Percentiles rank a stretch among this genome's conserved stretches.
Conservation (phyloP, 768 basidiomycete species). For the Fomitopsis pulvina region DNA sequence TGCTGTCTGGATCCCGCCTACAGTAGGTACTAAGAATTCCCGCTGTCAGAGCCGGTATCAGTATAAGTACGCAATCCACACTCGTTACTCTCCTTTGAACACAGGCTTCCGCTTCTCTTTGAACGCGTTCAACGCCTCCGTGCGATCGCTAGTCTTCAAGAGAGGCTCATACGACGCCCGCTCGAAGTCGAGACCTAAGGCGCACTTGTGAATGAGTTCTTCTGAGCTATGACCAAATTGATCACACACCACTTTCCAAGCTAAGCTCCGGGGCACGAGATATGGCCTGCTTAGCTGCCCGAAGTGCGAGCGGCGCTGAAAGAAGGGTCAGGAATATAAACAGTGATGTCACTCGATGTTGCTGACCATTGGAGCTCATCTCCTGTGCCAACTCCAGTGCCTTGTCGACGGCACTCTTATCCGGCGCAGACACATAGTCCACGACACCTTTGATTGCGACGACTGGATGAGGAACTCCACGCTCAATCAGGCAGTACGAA, state of each 20-base stretch:
- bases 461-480: slow-evolving; percentile 1
- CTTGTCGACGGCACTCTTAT: slow-evolving; percentile 56
- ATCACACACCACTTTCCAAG: slow-evolving; percentile 66
- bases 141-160: slow-evolving; percentile 65
- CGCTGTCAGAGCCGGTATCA: too few species aligned
- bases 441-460: slow-evolving; percentile 69
- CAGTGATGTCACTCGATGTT: neutral
- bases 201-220: too few species aligned
- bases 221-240: too few species aligned
- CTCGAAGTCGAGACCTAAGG: slow-evolving; percentile 96
- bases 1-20: too few species aligned
- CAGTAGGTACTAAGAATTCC: too few species aligned
- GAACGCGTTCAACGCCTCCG: slow-evolving; percentile 84
- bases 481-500: neutral
- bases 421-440: slow-evolving; percentile 68
- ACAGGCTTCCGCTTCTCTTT: slow-evolving; percentile 73
- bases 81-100: slow-evolving; percentile 80
- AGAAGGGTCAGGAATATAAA: neutral
- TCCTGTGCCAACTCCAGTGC: slow-evolving; percentile 63
- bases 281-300: slow-evolving; percentile 85
- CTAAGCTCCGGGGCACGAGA: slow-evolving; percentile 73
- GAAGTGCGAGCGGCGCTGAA: slow-evolving; percentile 76
- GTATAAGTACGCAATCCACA: too few species aligned
- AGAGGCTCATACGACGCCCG: slow-evolving; percentile 78
- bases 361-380: slow-evolving; percentile 61